Evolutionary conservation across 2,329 filamentous ascomycete genomes (phyloP).

Genomic region (Claviceps purpurea): DNA sequence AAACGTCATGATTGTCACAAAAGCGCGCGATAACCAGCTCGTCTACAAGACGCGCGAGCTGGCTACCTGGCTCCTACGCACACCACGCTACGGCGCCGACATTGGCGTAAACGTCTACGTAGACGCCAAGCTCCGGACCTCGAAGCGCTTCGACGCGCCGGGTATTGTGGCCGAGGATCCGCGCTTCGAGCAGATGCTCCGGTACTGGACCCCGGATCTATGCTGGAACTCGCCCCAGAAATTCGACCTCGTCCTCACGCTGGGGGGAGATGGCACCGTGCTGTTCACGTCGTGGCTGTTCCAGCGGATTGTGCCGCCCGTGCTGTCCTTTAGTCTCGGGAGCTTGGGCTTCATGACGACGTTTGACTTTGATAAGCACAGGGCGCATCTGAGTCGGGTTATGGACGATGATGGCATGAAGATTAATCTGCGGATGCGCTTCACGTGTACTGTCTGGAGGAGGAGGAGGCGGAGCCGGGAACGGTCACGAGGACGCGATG

Average conservation of each 20-base stretch:
- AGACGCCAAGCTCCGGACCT: conserved; percentile 83
- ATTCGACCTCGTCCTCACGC: conserved; percentile 84
- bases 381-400: conserved; percentile 70
- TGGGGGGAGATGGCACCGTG: conserved; percentile 77
- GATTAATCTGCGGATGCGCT: conserved; percentile 95
- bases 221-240: conserved; percentile 91
- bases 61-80: conserved; percentile 74
- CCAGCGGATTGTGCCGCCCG: conserved; percentile 74
- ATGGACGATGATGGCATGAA: conserved; percentile 96
- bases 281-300: conserved; percentile 88
- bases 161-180: conserved; percentile 60
- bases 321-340: conserved; percentile 72
- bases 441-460: conserved; percentile 94
- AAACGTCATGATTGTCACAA: conserved; percentile 97
- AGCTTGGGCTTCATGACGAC: conserved; percentile 81
- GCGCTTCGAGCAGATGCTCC: conserved; percentile 70
- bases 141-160: conserved; percentile 72
- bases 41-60: conserved; percentile 82
- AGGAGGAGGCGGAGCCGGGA: conserved; percentile 80
- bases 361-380: conserved; percentile 80
- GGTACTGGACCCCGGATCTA: conserved; percentile 92
- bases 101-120: conserved; percentile 95
- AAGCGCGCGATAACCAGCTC: conserved; percentile 87
- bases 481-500: conserved; percentile 47
- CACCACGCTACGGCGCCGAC: conserved; percentile 77